These are phyloP conservation scores for Boletus insuetus DNA, from an alignment of 768 basidiomycete genomes.

Conservation along the genomic window DNA sequence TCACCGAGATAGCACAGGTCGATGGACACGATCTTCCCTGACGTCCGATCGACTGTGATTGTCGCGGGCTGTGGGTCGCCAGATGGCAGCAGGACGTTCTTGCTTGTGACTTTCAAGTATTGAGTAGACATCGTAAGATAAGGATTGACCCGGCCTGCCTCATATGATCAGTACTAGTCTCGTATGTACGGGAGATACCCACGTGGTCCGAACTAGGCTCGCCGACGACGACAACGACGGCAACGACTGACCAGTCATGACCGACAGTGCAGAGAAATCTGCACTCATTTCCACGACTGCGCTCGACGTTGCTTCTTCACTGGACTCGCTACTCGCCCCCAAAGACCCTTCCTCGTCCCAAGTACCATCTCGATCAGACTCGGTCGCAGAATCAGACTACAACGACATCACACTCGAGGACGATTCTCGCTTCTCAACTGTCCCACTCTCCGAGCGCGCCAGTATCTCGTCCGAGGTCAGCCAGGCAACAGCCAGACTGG, in stretches of 20 bases:
- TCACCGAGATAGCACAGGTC: conserved; percentile 32
- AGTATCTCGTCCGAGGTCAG: conserved; percentile 32
- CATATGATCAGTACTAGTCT: background rate
- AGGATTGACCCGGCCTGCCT: background rate
- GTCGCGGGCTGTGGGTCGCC: conserved; percentile 59
- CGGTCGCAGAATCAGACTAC: conserved; percentile 58
- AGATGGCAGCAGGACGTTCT: conserved; percentile 55
- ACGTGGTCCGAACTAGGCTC: conserved; percentile 12
- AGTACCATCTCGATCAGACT: conserved; percentile 34
- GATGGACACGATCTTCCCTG: conserved; percentile 62
- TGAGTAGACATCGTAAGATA: conserved; percentile 10
- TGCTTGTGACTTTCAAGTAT: conserved; percentile 46
- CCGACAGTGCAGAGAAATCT: conserved; percentile 13
- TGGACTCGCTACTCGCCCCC: conserved; percentile 55
- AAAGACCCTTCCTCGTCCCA: conserved; percentile 32
- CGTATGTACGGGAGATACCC: background rate
- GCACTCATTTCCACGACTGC: conserved; percentile 5
- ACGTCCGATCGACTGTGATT: conserved; percentile 51
- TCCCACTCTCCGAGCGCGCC: conserved; percentile 40
- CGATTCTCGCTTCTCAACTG: conserved; percentile 49
- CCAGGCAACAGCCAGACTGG: conserved; percentile 19
- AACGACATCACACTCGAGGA: conserved; percentile 55
- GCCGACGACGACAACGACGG: conserved; percentile 1
- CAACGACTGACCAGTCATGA: conserved; percentile 15
- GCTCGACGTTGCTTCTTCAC: conserved; percentile 20